Percentiles rank a stretch among this genome's conserved stretches.
These are phyloP conservation scores for Colletotrichum liaoningense DNA, from an alignment of 2,329 filamentous ascomycete genomes.

Conservation along the genomic window DNA sequence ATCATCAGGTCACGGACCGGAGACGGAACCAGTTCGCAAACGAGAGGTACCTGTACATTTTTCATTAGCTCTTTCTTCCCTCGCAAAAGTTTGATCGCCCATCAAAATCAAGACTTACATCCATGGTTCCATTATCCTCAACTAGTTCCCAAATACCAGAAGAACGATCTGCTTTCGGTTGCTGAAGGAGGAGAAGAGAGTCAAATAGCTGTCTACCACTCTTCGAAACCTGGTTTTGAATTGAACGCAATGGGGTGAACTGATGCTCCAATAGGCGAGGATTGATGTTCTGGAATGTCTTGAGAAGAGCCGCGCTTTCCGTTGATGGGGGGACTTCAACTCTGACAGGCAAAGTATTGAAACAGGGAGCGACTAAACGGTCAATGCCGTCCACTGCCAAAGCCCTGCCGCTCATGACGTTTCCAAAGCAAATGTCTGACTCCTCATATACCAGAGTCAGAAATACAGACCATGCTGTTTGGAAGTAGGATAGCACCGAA, in stretches of 20 bases:
- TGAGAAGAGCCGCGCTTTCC: constrained; percentile 68
- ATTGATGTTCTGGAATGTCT: constrained; percentile 71
- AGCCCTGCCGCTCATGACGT: constrained; percentile 83
- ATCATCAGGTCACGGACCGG: constrained; percentile 61
- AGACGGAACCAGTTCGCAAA: constrained; percentile 78
- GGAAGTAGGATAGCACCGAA: constrained; percentile 75
- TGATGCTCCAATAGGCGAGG: constrained; percentile 74
- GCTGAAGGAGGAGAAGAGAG: constrained; percentile 83
- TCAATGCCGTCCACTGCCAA: constrained; percentile 74
- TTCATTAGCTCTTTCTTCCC: constrained; percentile 11
- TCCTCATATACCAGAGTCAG: constrained; percentile 66
- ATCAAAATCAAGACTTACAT: constrained; percentile 56
- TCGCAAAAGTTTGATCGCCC: constrained; percentile 22
- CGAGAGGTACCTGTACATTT: constrained; percentile 69
- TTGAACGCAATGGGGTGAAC: constrained; percentile 77
- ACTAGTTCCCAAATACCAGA: constrained; percentile 65
- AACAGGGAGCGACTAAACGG: constrained; percentile 85
- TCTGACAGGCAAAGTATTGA: constrained; percentile 87
- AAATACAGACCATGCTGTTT: constrained; percentile 78
- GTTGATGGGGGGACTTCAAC: constrained; percentile 59
- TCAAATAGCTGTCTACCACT: constrained; percentile 75
- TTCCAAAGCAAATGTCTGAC: constrained; percentile 85
- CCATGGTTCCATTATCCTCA: constrained; percentile 73
- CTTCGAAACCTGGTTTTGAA: constrained; percentile 66
- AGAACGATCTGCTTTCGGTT: constrained; percentile 68